Conservation (phyloP, 2,329 filamentous ascomycete genomes). For the Lecanicillium sp. region DNA sequence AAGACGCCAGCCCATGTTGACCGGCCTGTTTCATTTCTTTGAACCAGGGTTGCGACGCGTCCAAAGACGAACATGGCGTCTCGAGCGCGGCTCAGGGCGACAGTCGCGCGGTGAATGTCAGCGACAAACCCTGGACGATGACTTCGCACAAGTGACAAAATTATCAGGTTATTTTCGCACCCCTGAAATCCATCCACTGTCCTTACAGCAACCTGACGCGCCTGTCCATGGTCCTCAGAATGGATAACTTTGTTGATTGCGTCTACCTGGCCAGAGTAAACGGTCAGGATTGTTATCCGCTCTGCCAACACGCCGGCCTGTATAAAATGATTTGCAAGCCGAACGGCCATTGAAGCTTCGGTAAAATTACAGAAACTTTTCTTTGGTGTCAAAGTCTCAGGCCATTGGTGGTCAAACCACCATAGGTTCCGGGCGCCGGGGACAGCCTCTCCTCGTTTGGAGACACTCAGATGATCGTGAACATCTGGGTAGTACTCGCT, state of each 20-base stretch:
- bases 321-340: slow-evolving; percentile 64
- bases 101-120: slow-evolving; percentile 50
- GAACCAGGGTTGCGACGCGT: too few species aligned
- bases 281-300: slow-evolving; percentile 74
- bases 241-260: slow-evolving; percentile 36
- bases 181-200: slow-evolving; percentile 90
- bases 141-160: slow-evolving; percentile 75
- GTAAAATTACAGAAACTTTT: slow-evolving; percentile 51
- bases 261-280: slow-evolving; percentile 79
- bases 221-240: slow-evolving; percentile 28
- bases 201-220: slow-evolving; percentile 40
- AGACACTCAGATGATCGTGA: slow-evolving; percentile 35
- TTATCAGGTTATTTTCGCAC: slow-evolving; percentile 78
- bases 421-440: slow-evolving; percentile 23
- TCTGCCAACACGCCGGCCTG: slow-evolving; percentile 52
- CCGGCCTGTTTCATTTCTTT: too few species aligned
- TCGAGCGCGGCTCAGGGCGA: slow-evolving; percentile 61
- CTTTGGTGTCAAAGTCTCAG: slow-evolving; percentile 55
- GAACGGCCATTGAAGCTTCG: slow-evolving; percentile 71
- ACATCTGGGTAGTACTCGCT: slow-evolving; percentile 39
- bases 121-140: slow-evolving; percentile 55
- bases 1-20: too few species aligned
- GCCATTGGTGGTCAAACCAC: slow-evolving; percentile 47
- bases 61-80: slow-evolving; percentile 80
- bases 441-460: slow-evolving; percentile 30